Conservation (phyloP, 2,329 filamentous ascomycete species). For the Fusarium longipes region DNA sequence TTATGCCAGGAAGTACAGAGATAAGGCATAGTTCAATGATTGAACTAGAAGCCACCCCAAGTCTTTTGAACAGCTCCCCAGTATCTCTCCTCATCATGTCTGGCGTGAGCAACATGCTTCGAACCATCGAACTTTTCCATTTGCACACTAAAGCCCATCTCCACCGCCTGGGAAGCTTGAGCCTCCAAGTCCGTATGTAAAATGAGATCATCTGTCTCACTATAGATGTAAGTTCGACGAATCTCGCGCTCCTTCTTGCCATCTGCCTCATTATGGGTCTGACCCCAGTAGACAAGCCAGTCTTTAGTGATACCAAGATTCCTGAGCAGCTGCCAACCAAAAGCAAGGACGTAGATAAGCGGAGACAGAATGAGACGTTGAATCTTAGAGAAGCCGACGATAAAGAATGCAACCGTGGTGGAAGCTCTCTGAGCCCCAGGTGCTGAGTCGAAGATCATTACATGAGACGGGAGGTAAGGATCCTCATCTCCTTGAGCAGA, state of each 20-base stretch:
- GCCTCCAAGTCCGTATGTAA: background rate
- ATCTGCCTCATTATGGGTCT: slow-evolving; percentile 11
- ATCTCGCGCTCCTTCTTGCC: slow-evolving; percentile 13
- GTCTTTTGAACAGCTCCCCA: slow-evolving; percentile 2
- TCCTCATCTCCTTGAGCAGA: background rate
- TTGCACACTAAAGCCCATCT: background rate
- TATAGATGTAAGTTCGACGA: slow-evolving; percentile 27
- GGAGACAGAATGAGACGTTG: background rate
- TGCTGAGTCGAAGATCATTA: slow-evolving; percentile 21
- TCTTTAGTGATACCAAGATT: background rate
- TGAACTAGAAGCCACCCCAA: background rate
- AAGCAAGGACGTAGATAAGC: background rate
- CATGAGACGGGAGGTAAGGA: slow-evolving; percentile 6
- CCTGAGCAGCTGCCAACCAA: background rate
- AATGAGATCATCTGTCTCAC: slow-evolving; percentile 9
- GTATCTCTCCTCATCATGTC: slow-evolving; percentile 12
- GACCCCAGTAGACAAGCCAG: slow-evolving; percentile 9
- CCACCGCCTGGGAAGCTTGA: slow-evolving; percentile 1
- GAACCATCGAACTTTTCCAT: slow-evolving; percentile 19
- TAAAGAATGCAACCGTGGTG: slow-evolving; percentile 2
- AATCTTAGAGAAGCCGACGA: background rate
- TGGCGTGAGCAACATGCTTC: slow-evolving; percentile 15
- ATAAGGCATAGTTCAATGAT: background rate
- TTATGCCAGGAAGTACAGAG: no score
- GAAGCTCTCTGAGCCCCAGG: background rate